Evolutionary conservation across 179 eudicot species (phyloP).

Genomic region (Silene noctiflora): DNA sequence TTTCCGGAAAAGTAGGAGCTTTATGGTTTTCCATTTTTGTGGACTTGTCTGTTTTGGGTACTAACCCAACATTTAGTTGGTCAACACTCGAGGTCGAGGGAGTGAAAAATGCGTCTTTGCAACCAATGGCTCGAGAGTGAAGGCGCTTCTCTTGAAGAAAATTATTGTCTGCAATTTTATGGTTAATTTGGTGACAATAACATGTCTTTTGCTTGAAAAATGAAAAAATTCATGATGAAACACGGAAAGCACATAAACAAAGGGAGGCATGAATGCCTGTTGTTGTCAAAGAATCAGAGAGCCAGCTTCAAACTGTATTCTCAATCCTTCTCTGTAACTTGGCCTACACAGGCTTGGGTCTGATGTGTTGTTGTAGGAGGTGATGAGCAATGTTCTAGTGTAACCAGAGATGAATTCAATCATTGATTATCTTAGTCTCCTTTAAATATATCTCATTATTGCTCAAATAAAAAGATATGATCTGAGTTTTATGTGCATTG

Average conservation of each 20-base stretch:
- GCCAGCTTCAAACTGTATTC: not conserved
- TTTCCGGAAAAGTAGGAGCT: not conserved
- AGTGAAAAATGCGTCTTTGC: not conserved
- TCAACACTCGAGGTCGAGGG: not conserved
- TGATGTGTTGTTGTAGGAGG: not conserved
- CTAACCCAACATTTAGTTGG: not conserved
- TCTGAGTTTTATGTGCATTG: not conserved
- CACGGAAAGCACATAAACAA: not conserved
- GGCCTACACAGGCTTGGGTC: not conserved
- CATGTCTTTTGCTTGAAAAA: not conserved
- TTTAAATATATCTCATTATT: not conserved
- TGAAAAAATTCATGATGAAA: not conserved
- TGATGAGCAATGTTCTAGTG: not conserved
- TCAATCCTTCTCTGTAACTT: not conserved
- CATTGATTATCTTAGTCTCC: not conserved
- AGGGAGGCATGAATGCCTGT: conserved; percentile 13
- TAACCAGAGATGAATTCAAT: not conserved
- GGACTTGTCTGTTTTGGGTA: not conserved
- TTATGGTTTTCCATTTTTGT: not conserved
- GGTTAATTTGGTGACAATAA: not conserved
- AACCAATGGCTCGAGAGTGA: not conserved
- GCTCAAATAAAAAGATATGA: not conserved
- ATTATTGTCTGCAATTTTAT: not conserved
- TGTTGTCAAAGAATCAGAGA: not conserved
- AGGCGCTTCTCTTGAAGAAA: not conserved